Base-by-base conservation (phyloP, 768 basidiomycete species). In the Lactarius hatsudake region DNA sequence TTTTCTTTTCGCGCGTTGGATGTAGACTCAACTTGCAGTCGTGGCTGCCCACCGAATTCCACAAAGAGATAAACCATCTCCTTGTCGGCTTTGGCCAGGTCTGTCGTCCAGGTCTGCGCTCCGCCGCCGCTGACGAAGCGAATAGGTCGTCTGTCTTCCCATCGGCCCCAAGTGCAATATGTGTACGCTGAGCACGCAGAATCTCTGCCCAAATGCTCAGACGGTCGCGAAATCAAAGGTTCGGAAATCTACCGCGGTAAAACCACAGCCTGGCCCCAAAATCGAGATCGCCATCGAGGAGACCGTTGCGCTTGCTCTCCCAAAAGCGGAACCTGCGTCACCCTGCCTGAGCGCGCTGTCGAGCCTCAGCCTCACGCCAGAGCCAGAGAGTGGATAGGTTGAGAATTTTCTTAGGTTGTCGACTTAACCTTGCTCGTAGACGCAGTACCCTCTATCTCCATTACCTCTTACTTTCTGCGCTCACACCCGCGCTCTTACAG, bases 21-120 rank as follows among this genome's bases (percentile, higher is more conserved):
- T 26, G 18, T 48, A 91, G 91, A 67, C 73, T 91, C 51, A 93
- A 91, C 69, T 78, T 94, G 2, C 85, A 94, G 71, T 93, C 91
- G 2, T 94, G 92, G 92, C 82, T 94, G 2, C 92, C 93, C 0
- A 82, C 80, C 18, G 87, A 88, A 64, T 78, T 90, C 5, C 88
- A 90, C 67, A 80, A 78, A 2, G 87, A 93, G 30, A 93, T 94
- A 65, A 94, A 94, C 73, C 87, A 87, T 64, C 72, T 91, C 75
- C 82, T 94, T 0, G 93, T 94, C 4, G 91, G 92, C 0, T 94
- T 94, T 66, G 93, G 92, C 40, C 92, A 94, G 83, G 91, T 90
- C 68, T 34, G 77, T 61, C 15, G 18, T 63, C 42, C 18, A 57
- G 38, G 9, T 54, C 7, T 40, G 17, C 10, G 20, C 15, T 40